Evolutionary conservation across 345 rosid species (phyloP), one percentile per base, ranked within the genome.

Genomic region (Gossypium australe): DNA sequence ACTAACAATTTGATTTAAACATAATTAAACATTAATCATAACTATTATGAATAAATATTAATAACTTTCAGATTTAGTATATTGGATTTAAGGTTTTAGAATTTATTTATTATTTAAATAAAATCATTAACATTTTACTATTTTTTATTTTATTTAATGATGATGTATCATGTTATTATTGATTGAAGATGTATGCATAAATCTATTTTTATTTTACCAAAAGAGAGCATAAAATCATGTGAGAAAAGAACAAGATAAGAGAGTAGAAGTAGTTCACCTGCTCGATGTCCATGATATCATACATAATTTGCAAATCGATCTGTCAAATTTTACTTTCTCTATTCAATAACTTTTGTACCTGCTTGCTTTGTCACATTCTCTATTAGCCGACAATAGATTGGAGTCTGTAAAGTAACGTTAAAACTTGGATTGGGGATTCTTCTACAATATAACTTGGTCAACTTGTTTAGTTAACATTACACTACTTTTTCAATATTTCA

Each of bases 61-160:
- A 4, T 34, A 34, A 34, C 6, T 34, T 34, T 34, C 6, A 29
- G 0, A 34, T 34, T 34, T 34, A 27, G 34, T 27, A 27, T 27
- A 27, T 27, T 27, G 34, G 0, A 3, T 3, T 27, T 27, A 27
- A 27, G 34, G 4, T 27, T 27, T 27, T 27, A 27, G 4, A 27
- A 27, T 3, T 27, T 27, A 27, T 27, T 27, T 3, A 27, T 27
- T 27, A 27, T 27, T 27, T 3, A 27, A 27, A 27, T 27, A 27
- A 27, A 27, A 0, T 27, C 0, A 27, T 27, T 2, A 27, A 4
- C 0, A 0, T 0, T 27, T 0, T 0, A 27, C 34, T 27, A 27
- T 3, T 29, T 29, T 29, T 29, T 29, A 4, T 29, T 0, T 29
- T 29, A 3, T 29, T 29, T 29, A 29, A 4, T 27, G 1, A 29